Base-by-base conservation (phyloP, 2,329 filamentous ascomycete species). In the Dothistroma pini region DNA sequence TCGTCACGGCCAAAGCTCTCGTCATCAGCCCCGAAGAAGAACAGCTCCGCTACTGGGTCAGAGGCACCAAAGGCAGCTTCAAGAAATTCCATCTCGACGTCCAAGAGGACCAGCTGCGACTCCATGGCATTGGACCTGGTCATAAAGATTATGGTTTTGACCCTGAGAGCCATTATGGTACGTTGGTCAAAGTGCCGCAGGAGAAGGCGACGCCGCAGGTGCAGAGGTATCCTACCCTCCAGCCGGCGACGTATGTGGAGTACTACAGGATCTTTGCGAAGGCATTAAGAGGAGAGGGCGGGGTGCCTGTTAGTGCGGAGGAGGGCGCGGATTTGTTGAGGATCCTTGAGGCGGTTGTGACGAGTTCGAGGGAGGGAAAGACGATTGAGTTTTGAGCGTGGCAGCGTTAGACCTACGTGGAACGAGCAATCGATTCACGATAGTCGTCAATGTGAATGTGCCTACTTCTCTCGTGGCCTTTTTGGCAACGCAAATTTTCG, bases 21-120 rank as follows among this genome's bases (percentile, higher is more conserved):
- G 84, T 89, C 22, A 79, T 91, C 54, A 89, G 86, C 71, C 84
- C 84, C 2, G 89, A 93, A 75, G 79, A 79, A 25, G 79, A 84
- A 63, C 90, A 93, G 78, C 79, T 89, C 61, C 80, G 90, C 44
- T 93, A 87, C 79, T 93, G 90, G 89, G 80, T 93, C 10, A 81
- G 89, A 29, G 90, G 90, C 22, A 84, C 84, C 19, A 86, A 87
- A 75, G 90, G 89, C 0, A 89, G 84, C 70, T 93, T 88, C 76
- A 88, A 84, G 78, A 93, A 93, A 75, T 83, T 75, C 72, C 76
- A 83, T 57, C 79, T 93, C 1, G 90, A 95, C 72, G 78, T 85
- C 1, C 90, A 93, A 75, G 90, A 95, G 77, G 84, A 87, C 59
- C 88, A 91, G 74, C 59, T 68, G 10, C 60, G 64, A 4, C 81